A percentile compares a stretch with the other conserved stretches of the same genome.
These are phyloP conservation scores for Cylindrotheca fusiformis DNA, from an alignment of 108 stramenopile genomes.

Conservation along the genomic window DNA sequence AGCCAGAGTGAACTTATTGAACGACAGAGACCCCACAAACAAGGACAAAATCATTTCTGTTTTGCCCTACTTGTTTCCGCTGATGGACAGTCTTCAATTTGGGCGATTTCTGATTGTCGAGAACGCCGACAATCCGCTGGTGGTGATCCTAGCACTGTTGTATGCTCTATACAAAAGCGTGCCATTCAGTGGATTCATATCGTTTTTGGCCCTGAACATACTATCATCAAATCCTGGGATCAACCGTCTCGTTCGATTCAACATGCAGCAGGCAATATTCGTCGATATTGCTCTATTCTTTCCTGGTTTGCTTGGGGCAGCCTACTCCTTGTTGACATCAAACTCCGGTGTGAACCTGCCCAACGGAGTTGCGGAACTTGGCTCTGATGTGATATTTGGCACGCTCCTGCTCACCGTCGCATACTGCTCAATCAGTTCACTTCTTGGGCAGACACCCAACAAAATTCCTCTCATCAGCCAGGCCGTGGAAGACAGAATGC, in stretches of 20 bases:
- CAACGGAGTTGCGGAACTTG: conserved; percentile 36
- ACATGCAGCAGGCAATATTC: conserved; percentile 90
- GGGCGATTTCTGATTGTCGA: conserved; percentile 72
- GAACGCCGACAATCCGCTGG: conserved; percentile 69
- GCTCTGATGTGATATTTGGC: conserved; percentile 69
- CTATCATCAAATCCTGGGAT: conserved; percentile 69
- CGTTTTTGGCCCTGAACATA: conserved; percentile 75
- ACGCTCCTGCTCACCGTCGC: conserved; percentile 52
- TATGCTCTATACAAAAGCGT: conserved; percentile 65
- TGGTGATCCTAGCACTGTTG: conserved; percentile 53
- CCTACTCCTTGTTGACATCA: conserved; percentile 34
- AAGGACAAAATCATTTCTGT: conserved; percentile 64
- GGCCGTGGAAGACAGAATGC: conserved; percentile 72
- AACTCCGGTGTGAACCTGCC: conserved; percentile 39
- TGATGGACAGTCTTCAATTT: conserved; percentile 84
- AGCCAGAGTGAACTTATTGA: conserved; percentile 63
- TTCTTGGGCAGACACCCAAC: conserved; percentile 70
- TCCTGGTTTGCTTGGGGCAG: conserved; percentile 61
- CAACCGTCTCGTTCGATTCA: conserved; percentile 79
- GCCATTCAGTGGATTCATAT: conserved; percentile 77
- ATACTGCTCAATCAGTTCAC: conserved; percentile 62
- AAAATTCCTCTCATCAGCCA: conserved; percentile 73
- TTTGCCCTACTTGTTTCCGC: conserved; percentile 81
- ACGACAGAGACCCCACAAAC: conserved; percentile 68
- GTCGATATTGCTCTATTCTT: conserved; percentile 90